A percentile compares a stretch with the other conserved stretches of the same genome.
Evolutionary conservation across 441 rosid species (phyloP).

Genomic region (Populus hybrid): DNA sequence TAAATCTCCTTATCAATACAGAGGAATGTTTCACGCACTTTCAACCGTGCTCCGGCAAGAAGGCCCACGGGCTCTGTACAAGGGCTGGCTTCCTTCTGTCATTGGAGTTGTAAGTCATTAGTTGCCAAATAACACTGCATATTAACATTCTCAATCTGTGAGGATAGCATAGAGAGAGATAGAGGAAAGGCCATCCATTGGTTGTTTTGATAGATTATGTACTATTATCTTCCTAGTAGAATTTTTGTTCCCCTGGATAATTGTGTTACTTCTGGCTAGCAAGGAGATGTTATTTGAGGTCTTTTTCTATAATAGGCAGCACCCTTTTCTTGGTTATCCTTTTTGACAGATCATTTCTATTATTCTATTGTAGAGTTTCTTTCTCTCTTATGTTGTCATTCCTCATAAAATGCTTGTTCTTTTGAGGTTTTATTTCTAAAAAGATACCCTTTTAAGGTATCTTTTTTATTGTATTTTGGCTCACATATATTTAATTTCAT

Average conservation of each 20-base stretch:
- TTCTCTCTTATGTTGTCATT: not conserved
- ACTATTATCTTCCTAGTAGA: no score
- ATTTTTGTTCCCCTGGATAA: not conserved
- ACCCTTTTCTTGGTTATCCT: not conserved
- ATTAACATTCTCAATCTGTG: not conserved
- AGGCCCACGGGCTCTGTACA: slow-evolving; percentile 53
- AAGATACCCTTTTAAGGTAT: not conserved
- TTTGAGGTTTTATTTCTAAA: not conserved
- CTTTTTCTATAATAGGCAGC: not conserved
- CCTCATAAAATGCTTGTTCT: not conserved
- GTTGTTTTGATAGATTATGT: no score
- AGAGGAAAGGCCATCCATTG: not conserved
- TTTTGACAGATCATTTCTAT: not conserved
- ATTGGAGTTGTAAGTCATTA: slow-evolving; percentile 55
- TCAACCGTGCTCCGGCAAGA: slow-evolving; percentile 48
- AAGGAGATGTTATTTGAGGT: not conserved
- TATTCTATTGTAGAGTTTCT: not conserved
- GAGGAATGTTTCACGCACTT: slow-evolving; percentile 57
- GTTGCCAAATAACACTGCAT: not conserved
- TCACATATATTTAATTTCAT: not conserved
- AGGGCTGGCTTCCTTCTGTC: slow-evolving; percentile 68
- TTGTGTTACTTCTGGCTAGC: not conserved
- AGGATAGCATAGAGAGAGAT: not conserved
- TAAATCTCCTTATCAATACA: slow-evolving; percentile 48
- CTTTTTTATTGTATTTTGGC: not conserved